Evolutionary conservation across 2,329 filamentous ascomycete genomes (phyloP), one percentile per base, ranked within the genome.

Genomic region (Diaporthe sp.): DNA sequence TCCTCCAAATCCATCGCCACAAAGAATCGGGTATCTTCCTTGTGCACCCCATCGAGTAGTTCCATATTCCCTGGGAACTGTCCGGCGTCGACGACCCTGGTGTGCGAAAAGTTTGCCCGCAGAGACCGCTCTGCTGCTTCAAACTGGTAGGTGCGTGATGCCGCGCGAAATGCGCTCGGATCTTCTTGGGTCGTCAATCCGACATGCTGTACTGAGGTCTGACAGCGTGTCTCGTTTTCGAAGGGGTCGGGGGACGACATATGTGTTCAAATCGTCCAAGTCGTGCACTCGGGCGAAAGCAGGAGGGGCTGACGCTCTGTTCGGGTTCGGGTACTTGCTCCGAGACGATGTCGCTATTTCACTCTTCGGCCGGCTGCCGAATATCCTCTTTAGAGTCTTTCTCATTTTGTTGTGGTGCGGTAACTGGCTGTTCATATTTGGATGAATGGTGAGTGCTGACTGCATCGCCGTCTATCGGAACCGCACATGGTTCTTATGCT

Each of bases 1-100:
- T 66, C 63, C 15, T 66, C 63, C 22, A n/a, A 32, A 2, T 66
- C 32, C 63, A 66, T 66, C 4, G 44, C 44, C n/a, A 66, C 63
- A 22, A 30, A 51, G 44, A 66, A 37, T 3, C n/a, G 44, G 4
- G 63, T 66, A 3, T 66, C 44, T 22, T 39, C 63, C 7, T 37
- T 51, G 30, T 44, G 44, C n/a, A 66, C 44, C 4, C 63, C 63
- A 3, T 66, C 63, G 15, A 66, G 63, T 6, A 66, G 22, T 17
- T 66, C 44, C 44, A 66, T 66, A 0, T 51, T 51, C 7, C 63
- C 63, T 7, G 63, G 63, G 32, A 66, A 66, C 15, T 37, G 27
- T 7, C 63, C 63, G 8, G 63, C 63, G 44, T 66, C 63, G 10
- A 66, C 63, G 5, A 66, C 44, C n/a, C 63, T 66, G 61, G 42